Evolutionary conservation across 164 flowering plant genomes (phyloP).

Genomic region (Echeveria elegans): DNA sequence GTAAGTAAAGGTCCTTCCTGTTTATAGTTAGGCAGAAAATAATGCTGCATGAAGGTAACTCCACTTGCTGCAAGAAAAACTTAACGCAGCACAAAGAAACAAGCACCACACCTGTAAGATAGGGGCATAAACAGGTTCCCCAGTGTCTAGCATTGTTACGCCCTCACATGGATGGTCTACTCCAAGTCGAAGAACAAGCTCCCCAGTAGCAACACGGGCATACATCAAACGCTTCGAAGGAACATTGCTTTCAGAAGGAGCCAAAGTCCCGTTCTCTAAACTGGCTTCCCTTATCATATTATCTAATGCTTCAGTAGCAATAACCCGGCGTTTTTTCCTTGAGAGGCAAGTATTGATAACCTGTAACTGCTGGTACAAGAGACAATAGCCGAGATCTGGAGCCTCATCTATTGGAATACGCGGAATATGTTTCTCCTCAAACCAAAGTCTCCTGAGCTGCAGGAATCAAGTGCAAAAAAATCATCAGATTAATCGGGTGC

Average conservation of each 20-base stretch:
- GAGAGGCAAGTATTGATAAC: conserved; percentile 90
- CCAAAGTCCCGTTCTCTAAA: conserved; percentile 26
- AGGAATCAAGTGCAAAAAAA: conserved; percentile 13
- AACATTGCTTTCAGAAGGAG: conserved; percentile 13
- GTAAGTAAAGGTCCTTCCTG: conserved; percentile 93
- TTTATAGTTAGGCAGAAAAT: conserved; percentile 12
- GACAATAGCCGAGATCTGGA: conserved; percentile 79
- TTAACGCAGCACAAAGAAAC: background rate
- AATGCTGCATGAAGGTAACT: conserved; percentile 5
- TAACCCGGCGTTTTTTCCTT: conserved; percentile 53
- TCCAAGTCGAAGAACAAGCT: conserved; percentile 72
- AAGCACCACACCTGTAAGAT: conserved; percentile 62
- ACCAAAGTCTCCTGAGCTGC: conserved; percentile 88
- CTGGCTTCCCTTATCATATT: conserved; percentile 34
- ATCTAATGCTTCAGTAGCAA: conserved; percentile 62
- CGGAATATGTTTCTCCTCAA: conserved; percentile 62
- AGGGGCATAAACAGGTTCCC: conserved; percentile 78
- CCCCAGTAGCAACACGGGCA: conserved; percentile 61
- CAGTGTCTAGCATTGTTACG: conserved; percentile 81
- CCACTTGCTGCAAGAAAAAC: background rate
- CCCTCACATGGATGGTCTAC: conserved; percentile 45
- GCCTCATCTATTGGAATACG: conserved; percentile 59
- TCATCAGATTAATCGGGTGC: background rate
- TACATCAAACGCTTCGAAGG: conserved; percentile 31
- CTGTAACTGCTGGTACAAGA: conserved; percentile 80